Base-by-base conservation (phyloP, 1,139 yeast genomes). In the Suhomyces chickasaworum region DNA sequence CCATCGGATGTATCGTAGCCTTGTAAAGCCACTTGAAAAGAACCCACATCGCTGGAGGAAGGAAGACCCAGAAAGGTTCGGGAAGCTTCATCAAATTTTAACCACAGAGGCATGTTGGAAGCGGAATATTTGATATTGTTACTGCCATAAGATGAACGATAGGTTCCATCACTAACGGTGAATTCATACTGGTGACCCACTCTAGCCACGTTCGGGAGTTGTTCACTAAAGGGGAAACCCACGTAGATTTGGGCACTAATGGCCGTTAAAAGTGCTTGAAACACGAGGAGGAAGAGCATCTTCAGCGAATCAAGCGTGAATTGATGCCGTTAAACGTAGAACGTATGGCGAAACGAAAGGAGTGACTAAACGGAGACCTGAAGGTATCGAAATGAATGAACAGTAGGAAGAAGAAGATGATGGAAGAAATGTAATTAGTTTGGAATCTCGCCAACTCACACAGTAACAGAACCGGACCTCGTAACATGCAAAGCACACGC, bases 121-220 rank as follows among this genome's bases (percentile, higher is more conserved):
- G 82, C 86, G 7, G 78, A 57, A 63, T 88, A 89, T 4, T 68
- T 51, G 22, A 89, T 74, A 46, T 51, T 29, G 17, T 66, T 63
- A 15, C 73, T 70, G 15, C 59, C 60, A 20, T 67, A 65, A 32
- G 75, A 62, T 3, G 88, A 77, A 51, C 77, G 73, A 64, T 80
- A 90, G 3, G 99, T 91, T 54, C 84, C 81, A 48, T 77, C 71
- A 42, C 91, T 84, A 46, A 93, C 69, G 37, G 83, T 77, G 66
- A 89, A 93, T n/a, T 69, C 54, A 67, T 86, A 93, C 1, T 64
- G 59, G 53, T 80, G 71, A 52, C 81, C 80, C 15, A 81, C 79
- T 48, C 96, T 76, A 4, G 96, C 97, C 10, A 93, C 88, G 31
- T 90, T 86, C 15, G 98, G 98, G 32, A 83, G 75, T 66, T 93